These are phyloP conservation scores for Racocetra persica DNA, from an alignment of 371 early-diverging fungal species.

Conservation along the genomic window DNA sequence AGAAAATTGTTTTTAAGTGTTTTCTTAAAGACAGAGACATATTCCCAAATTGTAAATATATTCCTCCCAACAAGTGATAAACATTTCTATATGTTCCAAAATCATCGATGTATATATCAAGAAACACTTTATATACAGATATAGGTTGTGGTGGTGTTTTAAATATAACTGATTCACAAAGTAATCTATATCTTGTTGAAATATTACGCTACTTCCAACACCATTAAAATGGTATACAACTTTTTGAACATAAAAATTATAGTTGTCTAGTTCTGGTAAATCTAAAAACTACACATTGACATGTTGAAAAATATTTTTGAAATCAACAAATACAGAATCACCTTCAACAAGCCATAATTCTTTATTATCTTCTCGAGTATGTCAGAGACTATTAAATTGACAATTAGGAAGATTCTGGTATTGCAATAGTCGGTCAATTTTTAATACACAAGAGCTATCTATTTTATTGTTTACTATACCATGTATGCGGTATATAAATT, in stretches of 20 bases:
- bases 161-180: neutral
- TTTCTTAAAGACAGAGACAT: neutral
- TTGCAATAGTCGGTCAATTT: neutral
- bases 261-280: neutral
- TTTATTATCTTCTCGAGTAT: neutral
- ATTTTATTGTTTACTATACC: neutral
- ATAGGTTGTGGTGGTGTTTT: neutral
- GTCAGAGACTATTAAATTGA: neutral
- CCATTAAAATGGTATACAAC: neutral
- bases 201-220: neutral
- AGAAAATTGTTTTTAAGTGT: slow-evolving; percentile 18
- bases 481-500: neutral
- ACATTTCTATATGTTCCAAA: neutral
- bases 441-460: neutral
- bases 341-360: slow-evolving; percentile 1
- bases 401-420: neutral
- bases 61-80: neutral
- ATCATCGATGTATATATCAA: neutral
- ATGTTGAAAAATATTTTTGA: neutral
- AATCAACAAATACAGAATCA: neutral
- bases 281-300: neutral
- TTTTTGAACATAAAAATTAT: neutral
- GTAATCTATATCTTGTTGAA: neutral
- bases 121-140: neutral
- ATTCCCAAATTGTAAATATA: slow-evolving; percentile 30